phyloP scores from a whole-genome alignment of 139 green algal species.

The Chlamydomonas eustigma region DNA sequence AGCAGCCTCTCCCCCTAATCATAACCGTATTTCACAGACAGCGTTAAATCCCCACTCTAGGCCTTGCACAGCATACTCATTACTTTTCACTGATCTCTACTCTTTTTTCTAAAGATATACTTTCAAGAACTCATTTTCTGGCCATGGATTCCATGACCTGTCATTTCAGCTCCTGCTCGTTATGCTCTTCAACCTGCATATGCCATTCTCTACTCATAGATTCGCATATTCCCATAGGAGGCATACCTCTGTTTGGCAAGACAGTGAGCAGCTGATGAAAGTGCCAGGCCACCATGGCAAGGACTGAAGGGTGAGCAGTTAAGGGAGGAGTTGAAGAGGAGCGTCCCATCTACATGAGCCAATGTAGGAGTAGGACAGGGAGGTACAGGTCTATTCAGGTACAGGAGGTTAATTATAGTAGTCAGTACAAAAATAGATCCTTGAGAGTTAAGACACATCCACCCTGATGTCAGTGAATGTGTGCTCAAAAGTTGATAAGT shows the following conservation, averaged over 20 bases:
- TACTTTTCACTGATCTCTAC: too few relatives aligned
- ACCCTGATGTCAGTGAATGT: too few relatives aligned
- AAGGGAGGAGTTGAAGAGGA: background rate
- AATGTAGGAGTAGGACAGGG: background rate
- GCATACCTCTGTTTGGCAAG: slow-evolving; percentile 53
- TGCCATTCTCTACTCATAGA: background rate
- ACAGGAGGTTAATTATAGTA: background rate
- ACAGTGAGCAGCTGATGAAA: slow-evolving; percentile 70
- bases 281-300: slow-evolving; percentile 60
- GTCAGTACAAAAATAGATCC: background rate
- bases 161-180: background rate
- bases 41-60: background rate
- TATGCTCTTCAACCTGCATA: background rate
- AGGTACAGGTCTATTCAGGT: background rate
- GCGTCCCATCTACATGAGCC: background rate
- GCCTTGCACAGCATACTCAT: too few relatives aligned
- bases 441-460: too few relatives aligned
- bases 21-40: background rate
- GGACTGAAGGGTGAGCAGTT: background rate
- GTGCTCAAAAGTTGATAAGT: too few relatives aligned
- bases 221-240: background rate
- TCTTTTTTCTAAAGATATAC: too few relatives aligned
- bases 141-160: background rate
- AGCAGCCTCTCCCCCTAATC: background rate
- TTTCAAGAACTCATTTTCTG: background rate